Evolutionary conservation across 2,329 filamentous ascomycete species (phyloP).

Genomic region (Septoria petroselini): DNA sequence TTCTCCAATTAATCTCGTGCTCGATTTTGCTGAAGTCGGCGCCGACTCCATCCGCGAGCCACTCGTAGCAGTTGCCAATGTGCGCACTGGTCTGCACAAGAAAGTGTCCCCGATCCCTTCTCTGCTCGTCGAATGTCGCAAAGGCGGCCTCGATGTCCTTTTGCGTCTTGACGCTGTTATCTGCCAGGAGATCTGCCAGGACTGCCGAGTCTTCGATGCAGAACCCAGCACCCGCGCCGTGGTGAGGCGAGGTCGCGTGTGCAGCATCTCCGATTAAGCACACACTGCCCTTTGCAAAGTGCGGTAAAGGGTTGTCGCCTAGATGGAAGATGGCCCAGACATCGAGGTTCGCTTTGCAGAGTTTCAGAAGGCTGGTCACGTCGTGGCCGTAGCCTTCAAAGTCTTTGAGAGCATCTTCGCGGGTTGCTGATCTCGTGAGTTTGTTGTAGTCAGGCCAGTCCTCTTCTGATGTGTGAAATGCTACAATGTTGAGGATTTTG

Average conservation of each 20-base stretch:
- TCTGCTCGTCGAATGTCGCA: conserved; percentile 39
- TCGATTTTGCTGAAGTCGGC: conserved; percentile 27
- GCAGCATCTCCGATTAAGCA: conserved; percentile 43
- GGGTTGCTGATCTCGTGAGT: conserved; percentile 26
- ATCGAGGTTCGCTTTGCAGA: conserved; percentile 29
- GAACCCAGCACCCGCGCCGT: conserved; percentile 38
- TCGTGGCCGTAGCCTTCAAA: conserved; percentile 29
- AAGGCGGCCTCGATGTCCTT: conserved; percentile 40
- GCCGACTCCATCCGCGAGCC: conserved; percentile 28
- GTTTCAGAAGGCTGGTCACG: conserved; percentile 27
- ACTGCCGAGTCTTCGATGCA: conserved; percentile 35
- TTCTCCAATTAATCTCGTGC: conserved; percentile 27
- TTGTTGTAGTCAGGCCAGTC: conserved; percentile 29
- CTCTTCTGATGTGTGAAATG: conserved; percentile 26
- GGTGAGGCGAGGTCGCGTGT: conserved; percentile 45
- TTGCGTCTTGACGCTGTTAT: conserved; percentile 20
- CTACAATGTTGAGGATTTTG: conserved; percentile 31
- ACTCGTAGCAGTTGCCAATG: conserved; percentile 43
- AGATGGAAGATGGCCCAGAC: conserved; percentile 45
- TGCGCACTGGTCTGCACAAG: conserved; percentile 44
- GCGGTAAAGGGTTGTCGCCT: conserved; percentile 37
- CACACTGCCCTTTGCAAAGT: conserved; percentile 38
- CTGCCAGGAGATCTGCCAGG: conserved; percentile 31
- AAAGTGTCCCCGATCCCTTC: conserved; percentile 46
- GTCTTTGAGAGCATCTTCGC: conserved; percentile 28